Conservation (phyloP, 768 basidiomycete species). For the Sarcodon sp. region DNA sequence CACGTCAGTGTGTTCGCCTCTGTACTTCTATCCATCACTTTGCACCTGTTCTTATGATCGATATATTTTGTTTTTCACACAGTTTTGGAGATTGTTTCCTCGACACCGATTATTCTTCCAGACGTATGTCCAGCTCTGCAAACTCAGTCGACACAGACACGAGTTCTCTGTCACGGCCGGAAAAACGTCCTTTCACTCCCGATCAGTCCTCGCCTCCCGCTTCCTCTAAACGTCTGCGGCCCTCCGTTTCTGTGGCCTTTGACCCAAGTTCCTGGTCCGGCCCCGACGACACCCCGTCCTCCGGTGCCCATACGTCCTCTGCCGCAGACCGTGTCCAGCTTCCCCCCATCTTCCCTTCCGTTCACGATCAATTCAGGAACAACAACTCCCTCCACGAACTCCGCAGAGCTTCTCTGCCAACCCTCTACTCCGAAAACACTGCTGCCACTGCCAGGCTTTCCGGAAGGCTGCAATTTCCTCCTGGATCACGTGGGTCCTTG, state of each 20-base stretch:
- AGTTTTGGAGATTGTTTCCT: background rate
- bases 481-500: conserved; percentile 17
- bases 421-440: conserved; percentile 34
- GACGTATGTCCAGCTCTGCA: conserved; percentile 73
- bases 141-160: conserved; percentile 60
- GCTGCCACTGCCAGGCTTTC: conserved; percentile 7
- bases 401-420: conserved; percentile 55
- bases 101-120: conserved; percentile 43
- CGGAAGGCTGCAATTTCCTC: conserved; percentile 36
- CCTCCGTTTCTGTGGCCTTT: conserved; percentile 19
- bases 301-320: conserved; percentile 20
- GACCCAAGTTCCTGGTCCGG: conserved; percentile 11
- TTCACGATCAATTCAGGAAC: conserved; percentile 46
- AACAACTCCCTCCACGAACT: conserved; percentile 28
- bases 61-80: background rate
- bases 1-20: conserved; percentile 29
- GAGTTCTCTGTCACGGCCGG: conserved; percentile 41
- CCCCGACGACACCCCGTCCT: conserved; percentile 11
- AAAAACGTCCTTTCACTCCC: conserved; percentile 41
- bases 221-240: conserved; percentile 29
- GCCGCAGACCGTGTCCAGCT: conserved; percentile 49
- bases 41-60: no score
- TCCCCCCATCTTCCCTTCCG: conserved; percentile 61
- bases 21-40: conserved; percentile 1
- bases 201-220: conserved; percentile 27